These are phyloP conservation scores for Wickerhamomyces canadensis DNA, from an alignment of 805 yeast genomes.

Conservation along the genomic window DNA sequence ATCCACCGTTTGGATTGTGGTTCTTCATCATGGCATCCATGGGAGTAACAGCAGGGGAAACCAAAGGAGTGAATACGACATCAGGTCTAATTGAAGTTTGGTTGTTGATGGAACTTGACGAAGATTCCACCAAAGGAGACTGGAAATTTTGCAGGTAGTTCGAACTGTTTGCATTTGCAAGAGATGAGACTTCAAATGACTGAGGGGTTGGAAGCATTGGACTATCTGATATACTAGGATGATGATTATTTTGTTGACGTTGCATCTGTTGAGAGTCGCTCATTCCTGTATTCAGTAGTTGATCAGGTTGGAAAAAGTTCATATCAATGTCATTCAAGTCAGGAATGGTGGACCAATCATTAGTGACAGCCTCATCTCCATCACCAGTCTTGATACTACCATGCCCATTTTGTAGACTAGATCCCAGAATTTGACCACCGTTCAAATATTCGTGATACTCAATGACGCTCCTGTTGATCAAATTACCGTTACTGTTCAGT, in stretches of 20 bases:
- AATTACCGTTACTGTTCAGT: no score
- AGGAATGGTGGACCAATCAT: no score
- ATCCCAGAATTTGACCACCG: no score
- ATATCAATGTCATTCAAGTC: no score
- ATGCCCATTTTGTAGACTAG: no score
- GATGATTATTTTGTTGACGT: neutral
- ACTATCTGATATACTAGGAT: neutral
- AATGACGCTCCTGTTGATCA: no score
- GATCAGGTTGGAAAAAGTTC: no score
- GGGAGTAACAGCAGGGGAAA: conserved; percentile 74
- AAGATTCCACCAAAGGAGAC: conserved; percentile 15
- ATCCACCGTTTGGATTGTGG: conserved; percentile 10
- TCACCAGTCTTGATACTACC: no score
- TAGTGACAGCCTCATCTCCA: no score
- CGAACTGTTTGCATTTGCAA: conserved; percentile 1
- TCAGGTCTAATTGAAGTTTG: conserved; percentile 40
- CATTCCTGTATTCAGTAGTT: no score
- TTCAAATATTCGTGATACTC: no score
- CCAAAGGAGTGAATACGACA: conserved; percentile 67
- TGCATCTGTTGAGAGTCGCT: neutral
- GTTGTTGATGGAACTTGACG: conserved; percentile 1
- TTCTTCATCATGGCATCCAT: conserved; percentile 29
- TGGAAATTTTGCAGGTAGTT: conserved; percentile 11
- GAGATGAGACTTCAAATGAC: conserved; percentile 12
- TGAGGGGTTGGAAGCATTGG: conserved; percentile 21